Evolutionary conservation across 164 flowering plant species (phyloP), one percentile per base, ranked within the genome.

Genomic region (Cinnamomum micranthum): DNA sequence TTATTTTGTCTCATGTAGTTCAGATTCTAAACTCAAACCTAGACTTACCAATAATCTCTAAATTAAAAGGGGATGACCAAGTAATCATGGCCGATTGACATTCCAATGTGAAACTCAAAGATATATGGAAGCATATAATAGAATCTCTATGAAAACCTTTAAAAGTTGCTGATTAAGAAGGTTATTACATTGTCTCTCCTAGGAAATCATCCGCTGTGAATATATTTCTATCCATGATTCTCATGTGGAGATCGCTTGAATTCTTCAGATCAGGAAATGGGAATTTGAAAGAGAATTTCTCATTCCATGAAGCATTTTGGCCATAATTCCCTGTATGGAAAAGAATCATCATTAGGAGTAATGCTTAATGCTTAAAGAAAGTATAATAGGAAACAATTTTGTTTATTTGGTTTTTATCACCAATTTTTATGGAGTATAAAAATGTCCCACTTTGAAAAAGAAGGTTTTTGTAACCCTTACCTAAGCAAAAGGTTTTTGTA

Each of bases 221-320:
- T 10, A 66, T 10, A 66, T 66, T 31, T 4, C 31, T 66, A 28
- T 2, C 47, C 41, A 66, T 66, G 69, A 66, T 66, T 28, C 41
- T 27, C 69, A 66, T 14, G 17, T 14, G 10, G 41, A 66, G 69
- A 27, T 66, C 9, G 2, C n/a, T 14, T 27, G 69, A 66, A 17
- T 28, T 28, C 41, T 11, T 31, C 17, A 27, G 14, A 15, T 27
- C 69, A 2, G n/a, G 17, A 28, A 66, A 14, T 6, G 69, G 69
- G 20, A 66, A 27, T 66, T 66, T 27, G 47, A 66, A 66, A 25
- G 27, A 25, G 47, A 66, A 27, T 66, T 66, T 66, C 69, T 66
- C 69, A 66, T 66, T 66, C 69, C 69, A 66, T 11, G 7, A 28
- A 24, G 69, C 41, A 3, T 13, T 66, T 10, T 66, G 35, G 3